Evolutionary conservation across 257 asterid genomes (phyloP).

Genomic region (Verbascum thapsus): DNA sequence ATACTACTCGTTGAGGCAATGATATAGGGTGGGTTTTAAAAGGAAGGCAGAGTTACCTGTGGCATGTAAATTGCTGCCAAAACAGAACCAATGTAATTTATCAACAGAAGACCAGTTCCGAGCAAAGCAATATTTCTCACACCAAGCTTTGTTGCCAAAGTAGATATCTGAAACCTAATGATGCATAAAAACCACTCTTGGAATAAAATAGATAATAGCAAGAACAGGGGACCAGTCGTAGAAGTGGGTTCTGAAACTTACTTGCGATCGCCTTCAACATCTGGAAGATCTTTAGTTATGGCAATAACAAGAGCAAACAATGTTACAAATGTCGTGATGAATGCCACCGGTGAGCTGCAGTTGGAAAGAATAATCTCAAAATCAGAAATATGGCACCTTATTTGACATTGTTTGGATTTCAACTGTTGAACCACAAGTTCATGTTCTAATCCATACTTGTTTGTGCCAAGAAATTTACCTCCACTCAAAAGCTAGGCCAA

Average conservation of each 20-base stretch:
- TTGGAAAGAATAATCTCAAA: conserved; percentile 24
- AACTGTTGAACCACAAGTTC: not conserved
- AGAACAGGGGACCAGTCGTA: conserved; percentile 15
- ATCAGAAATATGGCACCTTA: not conserved
- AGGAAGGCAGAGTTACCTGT: conserved; percentile 55
- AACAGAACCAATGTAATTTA: conserved; percentile 79
- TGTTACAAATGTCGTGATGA: conserved; percentile 93
- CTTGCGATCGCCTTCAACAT: conserved; percentile 99
- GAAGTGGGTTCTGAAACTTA: conserved; percentile 48
- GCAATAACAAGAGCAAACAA: conserved; percentile 95
- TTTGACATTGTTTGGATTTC: not conserved
- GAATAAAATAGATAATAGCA: conserved; percentile 17
- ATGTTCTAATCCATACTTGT: not conserved
- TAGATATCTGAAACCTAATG: conserved; percentile 89
- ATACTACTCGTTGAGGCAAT: conserved; percentile 20
- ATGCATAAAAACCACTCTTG: conserved; percentile 9
- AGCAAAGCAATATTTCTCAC: conserved; percentile 89
- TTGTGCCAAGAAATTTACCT: conserved; percentile 50
- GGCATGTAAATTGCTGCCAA: conserved; percentile 83
- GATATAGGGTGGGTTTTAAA: not conserved
- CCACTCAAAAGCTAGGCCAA: conserved; percentile 87
- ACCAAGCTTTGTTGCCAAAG: conserved; percentile 95
- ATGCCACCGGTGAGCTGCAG: conserved; percentile 94
- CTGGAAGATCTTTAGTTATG: conserved; percentile 98
- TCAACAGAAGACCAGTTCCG: conserved; percentile 81